Evolutionary conservation across 345 rosid species (phyloP).

Genomic region (Eucalyptus tenuipes): DNA sequence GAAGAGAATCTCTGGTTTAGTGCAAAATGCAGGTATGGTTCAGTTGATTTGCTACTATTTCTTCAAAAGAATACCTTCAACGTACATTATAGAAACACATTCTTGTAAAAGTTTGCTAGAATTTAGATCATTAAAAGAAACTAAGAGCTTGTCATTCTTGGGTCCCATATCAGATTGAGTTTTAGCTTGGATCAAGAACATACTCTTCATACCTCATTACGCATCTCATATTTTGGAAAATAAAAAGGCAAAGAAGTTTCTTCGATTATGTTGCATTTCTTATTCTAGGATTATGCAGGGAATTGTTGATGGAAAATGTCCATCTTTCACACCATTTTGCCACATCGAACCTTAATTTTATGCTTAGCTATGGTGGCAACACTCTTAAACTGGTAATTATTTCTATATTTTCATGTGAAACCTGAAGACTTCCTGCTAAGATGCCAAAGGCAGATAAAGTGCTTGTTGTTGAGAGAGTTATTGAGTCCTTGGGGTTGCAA

Average conservation of each 20-base stretch:
- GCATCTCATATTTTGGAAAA: background rate
- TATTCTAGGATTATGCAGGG: background rate
- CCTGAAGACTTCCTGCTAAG: constrained; percentile 50
- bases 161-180: background rate
- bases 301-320: background rate
- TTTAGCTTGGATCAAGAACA: background rate
- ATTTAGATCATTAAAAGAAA: background rate
- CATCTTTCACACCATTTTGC: background rate
- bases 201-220: background rate
- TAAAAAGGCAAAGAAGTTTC: background rate
- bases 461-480: constrained; percentile 84
- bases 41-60: background rate
- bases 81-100: background rate
- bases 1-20: constrained; percentile 97
- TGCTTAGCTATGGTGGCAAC: background rate
- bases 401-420: background rate
- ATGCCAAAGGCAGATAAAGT: constrained; percentile 66
- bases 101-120: background rate
- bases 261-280: background rate
- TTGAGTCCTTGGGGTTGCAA: constrained; percentile 82
- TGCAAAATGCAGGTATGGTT: constrained; percentile 64
- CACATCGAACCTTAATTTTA: background rate
- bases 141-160: background rate
- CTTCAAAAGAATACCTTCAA: background rate
- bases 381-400: background rate